Base-by-base conservation (phyloP, 2,329 filamentous ascomycete species). In the Dothiorella sarmentorum region DNA sequence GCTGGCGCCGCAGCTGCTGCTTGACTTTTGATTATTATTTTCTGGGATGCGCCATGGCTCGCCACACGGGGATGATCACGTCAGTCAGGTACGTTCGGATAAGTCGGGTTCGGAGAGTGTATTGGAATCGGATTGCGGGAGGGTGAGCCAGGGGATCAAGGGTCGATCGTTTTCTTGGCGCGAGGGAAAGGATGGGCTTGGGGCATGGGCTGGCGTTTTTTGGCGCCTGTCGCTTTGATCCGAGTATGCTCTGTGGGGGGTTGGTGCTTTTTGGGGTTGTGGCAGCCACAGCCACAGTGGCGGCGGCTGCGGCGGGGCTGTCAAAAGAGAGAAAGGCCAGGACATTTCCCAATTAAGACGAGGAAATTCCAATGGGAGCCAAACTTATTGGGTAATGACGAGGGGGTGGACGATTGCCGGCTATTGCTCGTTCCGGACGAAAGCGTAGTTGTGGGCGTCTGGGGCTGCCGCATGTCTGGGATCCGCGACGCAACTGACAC, bases 1-100 rank as follows among this genome's bases (percentile, higher is more conserved):
- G 74, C 79, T 95, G 66, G 88, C 89, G 13, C 89, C 90, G 58
- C 90, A 96, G 73, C 76, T 97, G 68, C 74, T 96, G 66, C 79
- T 97, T 71, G 93, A 97, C 73, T 89, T 97, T 63, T 96, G 68
- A 57, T 29, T n/a, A n/a, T n/a, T n/a, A n/a, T n/a, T n/a, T n/a
- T n/a, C n/a, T n/a, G n/a, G n/a, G 9, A 15, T 10, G 17, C 45
- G 9, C 31, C 33, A 15, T 26, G 31, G 20, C 47, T n/a, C n/a
- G 47, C 47, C 29, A 35, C 22, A 31, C 15, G 27, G 27, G 37
- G 20, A n/a, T 7, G 22, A 7, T 15, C 31, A 20, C 44, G 27
- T 35, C 27, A 35, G 15, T 18, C 47, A 37, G 26, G 22, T 31
- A 27, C 33, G 5, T n/a, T n/a, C 45, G 33, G 20, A n/a, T 26